Percentiles rank a stretch among this genome's conserved stretches.
Evolutionary conservation across 768 basidiomycete species (phyloP).

Genomic region (Suillus ampliporus): DNA sequence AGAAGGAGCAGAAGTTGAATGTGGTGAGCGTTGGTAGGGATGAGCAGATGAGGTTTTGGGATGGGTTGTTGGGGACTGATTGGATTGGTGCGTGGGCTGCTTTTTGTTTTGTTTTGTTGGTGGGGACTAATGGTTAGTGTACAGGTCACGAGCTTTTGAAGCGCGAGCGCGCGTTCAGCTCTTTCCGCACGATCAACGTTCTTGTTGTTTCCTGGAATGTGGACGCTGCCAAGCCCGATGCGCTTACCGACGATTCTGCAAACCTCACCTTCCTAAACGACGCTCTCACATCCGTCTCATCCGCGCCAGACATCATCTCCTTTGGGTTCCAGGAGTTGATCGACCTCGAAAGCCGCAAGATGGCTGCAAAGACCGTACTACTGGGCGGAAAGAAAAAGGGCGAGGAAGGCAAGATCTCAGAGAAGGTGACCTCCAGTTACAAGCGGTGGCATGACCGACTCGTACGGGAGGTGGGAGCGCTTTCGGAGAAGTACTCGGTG

Average conservation of each 20-base stretch:
- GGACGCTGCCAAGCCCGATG: constrained; percentile 84
- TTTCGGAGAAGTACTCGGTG: constrained; percentile 81
- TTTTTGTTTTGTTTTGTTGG: neutral
- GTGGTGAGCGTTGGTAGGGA: constrained; percentile 81
- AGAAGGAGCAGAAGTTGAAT: constrained; percentile 65
- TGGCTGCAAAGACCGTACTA: constrained; percentile 91
- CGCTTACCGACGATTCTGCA: constrained; percentile 65
- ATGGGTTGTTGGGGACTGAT: constrained; percentile 82
- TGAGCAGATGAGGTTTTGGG: constrained; percentile 82
- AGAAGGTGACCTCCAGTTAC: constrained; percentile 87
- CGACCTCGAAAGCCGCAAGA: constrained; percentile 90
- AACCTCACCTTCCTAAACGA: constrained; percentile 85
- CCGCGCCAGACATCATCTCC: constrained; percentile 80
- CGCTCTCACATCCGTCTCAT: constrained; percentile 69
- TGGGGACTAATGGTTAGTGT: constrained; percentile 12
- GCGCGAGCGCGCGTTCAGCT: constrained; percentile 77
- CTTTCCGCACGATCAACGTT: constrained; percentile 75
- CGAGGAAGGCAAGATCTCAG: constrained; percentile 59
- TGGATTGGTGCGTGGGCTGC: constrained; percentile 75
- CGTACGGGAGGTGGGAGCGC: constrained; percentile 71
- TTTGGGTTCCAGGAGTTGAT: constrained; percentile 98
- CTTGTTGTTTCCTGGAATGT: constrained; percentile 94
- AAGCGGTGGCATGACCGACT: constrained; percentile 89
- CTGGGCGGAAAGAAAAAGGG: constrained; percentile 72
- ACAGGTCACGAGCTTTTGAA: constrained; percentile 82